Base-by-base conservation (phyloP, 2,329 filamentous ascomycete genomes). In the Sphaerulina musiva region DNA sequence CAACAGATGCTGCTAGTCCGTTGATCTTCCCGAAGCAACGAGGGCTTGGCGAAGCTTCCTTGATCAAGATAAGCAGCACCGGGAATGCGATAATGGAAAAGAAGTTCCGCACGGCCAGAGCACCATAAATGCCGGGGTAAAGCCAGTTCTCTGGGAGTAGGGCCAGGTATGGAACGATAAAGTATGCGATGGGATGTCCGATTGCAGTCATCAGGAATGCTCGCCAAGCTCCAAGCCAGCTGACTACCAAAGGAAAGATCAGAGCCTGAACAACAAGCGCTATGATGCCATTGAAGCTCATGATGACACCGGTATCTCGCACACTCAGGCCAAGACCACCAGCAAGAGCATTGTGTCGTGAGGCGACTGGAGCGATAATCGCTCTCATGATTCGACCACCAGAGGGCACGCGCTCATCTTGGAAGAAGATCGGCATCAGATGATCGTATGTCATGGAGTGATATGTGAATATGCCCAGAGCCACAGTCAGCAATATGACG, bases 391-490 rank as follows among this genome's bases (percentile, higher is more conserved):
- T 62, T 10, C 61, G 56, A 11, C 56, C 56, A 41, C 74, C 70
- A 44, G 74, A 67, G 26, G 71, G 68, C 58, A 72, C 73, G 31
- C 80, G 79, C 40, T 83, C 78, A 64, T 95, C 90, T 69, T 96
- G 90, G 48, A 95, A 82, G 72, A 95, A 96, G 56, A 96, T 95
- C 6, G 91, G 91, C 51, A 95, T 78, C 0, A 96, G 79, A 23
- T 95, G 88, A 66, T 96, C 92, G 71, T 89, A 96, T 0, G 87
- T 90, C 90, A 96, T 96, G 38, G 86, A 89, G 72, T 96, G 91
- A 69, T 95, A 95, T 4, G 89, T 93, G 73, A 95, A 95, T 59
- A 96, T 88, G 43, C 86, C 88, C 46, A 96, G 74, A 1, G 91
- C 86, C n/a, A 89, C 66, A 39, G 93, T 83, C 50, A 95, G 80